Evolutionary conservation across 116 monocot species (phyloP), one percentile per base, ranked within the genome.

Genomic region (Zostera marina): DNA sequence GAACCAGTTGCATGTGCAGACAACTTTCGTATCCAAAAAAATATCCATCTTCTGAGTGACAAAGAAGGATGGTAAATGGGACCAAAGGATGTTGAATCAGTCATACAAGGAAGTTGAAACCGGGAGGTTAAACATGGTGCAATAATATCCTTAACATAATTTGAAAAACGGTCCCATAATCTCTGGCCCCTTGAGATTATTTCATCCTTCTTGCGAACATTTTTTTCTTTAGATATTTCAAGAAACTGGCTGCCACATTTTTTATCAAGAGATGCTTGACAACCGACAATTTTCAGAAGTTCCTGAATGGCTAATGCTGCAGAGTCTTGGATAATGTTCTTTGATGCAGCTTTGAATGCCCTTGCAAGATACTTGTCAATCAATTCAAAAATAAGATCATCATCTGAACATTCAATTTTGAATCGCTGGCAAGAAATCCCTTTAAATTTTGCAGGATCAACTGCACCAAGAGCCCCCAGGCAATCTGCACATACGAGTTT

Each of bases 261-360:
- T 47, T 71, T 82, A 81, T 74, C 69, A 26, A 74, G 52, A 21
- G 82, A 77, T 46, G 81, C 79, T 67, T 93, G 84, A 62, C 87
- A 88, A 48, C 88, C 84, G 56, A 80, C 82, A 49, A 88, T 12
- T 55, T 89, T 96, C 40, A 96, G 71, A 44, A 96, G 82, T 74
- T 96, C 96, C 61, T 96, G 96, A 65, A 96, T 96, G 60, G 96
- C 89, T 60, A 96, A 82, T 40, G 96, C 96, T 67, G 96, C 85
- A 41, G 96, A 89, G 72, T 96, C 96, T 61, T 96, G 96, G 24
- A 89, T 74, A 57, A 78, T 53, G 14, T 89, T 82, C 54, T 96
- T 82, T 59, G 89, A 82, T 70, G 96, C 89, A 66, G 89, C 85
- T 71, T 85, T 81, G 47, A 96, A 96, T 63, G 85, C 82, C 53